These are phyloP conservation scores for Malus hybrid DNA, from an alignment of 331 rosid species.

Conservation along the genomic window DNA sequence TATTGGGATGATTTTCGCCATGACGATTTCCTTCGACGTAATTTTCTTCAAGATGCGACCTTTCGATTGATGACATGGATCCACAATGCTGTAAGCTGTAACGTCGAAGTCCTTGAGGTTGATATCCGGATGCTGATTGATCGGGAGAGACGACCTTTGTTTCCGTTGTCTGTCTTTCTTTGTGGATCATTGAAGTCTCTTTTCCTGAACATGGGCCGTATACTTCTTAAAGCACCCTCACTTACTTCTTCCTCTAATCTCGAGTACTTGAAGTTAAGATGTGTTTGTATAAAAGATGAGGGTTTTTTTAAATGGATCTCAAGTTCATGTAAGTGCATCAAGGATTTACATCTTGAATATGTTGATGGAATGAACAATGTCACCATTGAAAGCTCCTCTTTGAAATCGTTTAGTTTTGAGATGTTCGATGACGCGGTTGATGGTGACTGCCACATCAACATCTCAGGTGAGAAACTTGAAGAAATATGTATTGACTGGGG, in stretches of 20 bases:
- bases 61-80: neutral
- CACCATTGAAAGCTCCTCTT: neutral
- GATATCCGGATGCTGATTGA: neutral
- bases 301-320: neutral
- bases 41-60: neutral
- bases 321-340: neutral
- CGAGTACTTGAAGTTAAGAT: neutral
- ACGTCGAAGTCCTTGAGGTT: constrained; percentile 1
- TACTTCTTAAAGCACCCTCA: neutral
- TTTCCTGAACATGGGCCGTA: neutral
- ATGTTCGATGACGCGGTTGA: too few species aligned
- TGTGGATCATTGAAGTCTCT: neutral
- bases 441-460: neutral
- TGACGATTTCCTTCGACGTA: neutral
- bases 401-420: neutral
- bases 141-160: too few species aligned
- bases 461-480: neutral
- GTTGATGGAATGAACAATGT: neutral
- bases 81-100: neutral
- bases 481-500: neutral
- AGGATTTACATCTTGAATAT: neutral
- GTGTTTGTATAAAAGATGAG: neutral
- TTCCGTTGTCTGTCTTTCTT: neutral
- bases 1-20: accelerated
- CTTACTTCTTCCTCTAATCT: neutral